Evolutionary conservation across 2,329 filamentous ascomycete genomes (phyloP).

Genomic region (Aotearoamyces nothofagi): DNA sequence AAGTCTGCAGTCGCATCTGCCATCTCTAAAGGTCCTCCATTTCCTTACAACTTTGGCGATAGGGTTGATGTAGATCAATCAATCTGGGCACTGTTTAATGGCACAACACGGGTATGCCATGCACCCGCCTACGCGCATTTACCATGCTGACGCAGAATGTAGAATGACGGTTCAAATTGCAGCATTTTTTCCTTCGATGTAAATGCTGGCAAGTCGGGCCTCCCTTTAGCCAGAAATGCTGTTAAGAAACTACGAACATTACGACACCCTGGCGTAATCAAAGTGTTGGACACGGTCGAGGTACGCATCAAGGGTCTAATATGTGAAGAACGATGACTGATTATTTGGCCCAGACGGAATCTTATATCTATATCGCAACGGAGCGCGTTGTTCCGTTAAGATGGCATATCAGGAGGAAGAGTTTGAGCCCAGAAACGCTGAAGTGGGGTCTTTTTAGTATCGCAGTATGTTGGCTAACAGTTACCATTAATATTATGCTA

Average conservation of each 20-base stretch:
- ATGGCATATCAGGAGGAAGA: conserved; percentile 84
- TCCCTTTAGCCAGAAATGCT: conserved; percentile 85
- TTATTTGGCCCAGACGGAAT: conserved; percentile 51
- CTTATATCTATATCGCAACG: conserved; percentile 91
- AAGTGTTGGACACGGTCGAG: conserved; percentile 88
- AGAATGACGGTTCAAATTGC: conserved; percentile 91
- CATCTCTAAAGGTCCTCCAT: conserved; percentile 86
- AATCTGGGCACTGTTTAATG: conserved; percentile 94
- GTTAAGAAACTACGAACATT: conserved; percentile 86
- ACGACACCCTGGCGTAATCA: conserved; percentile 87
- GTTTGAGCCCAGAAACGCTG: conserved; percentile 75
- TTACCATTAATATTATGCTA: neutral
- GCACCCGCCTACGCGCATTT: conserved; percentile 1
- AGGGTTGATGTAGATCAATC: conserved; percentile 83
- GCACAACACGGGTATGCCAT: conserved; percentile 59
- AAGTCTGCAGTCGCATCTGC: conserved; percentile 95
- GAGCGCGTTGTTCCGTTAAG: conserved; percentile 75
- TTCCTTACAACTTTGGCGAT: conserved; percentile 87
- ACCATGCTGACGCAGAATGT: conserved; percentile 9
- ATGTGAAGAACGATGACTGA: conserved; percentile 7
- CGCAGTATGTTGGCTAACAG: conserved; percentile 39
- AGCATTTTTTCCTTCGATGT: conserved; percentile 97
- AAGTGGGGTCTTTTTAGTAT: conserved; percentile 92
- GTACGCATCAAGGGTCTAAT: conserved; percentile 27
- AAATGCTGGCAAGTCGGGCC: conserved; percentile 58